phyloP scores from a whole-genome alignment of 1,284 basidiomycete species.

The Cystobasidium sp. region DNA sequence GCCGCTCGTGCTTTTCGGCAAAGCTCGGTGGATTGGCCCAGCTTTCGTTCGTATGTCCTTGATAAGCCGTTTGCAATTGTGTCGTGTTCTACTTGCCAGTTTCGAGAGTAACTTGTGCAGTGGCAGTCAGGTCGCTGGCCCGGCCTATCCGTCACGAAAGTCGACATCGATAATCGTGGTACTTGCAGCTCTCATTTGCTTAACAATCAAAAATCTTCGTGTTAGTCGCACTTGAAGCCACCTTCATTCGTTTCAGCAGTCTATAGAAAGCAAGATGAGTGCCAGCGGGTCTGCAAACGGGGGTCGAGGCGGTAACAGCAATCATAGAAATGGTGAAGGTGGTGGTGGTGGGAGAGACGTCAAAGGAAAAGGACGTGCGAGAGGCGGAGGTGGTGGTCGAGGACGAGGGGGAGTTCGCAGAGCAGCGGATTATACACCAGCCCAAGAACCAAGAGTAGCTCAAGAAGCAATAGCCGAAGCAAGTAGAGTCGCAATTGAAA shows the following conservation, averaged over 20 bases:
- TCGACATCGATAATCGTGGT: neutral
- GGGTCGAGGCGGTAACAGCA: neutral
- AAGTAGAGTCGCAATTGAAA: conserved; percentile 20
- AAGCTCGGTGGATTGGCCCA: no score
- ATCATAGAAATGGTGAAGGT: conserved; percentile 1
- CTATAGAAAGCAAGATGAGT: neutral
- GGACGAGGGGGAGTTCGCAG: conserved; percentile 12
- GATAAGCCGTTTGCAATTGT: no score
- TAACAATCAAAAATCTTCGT: neutral
- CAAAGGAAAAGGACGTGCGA: conserved; percentile 37
- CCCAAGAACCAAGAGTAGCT: conserved; percentile 22
- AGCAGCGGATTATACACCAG: conserved; percentile 41
- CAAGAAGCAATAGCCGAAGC: conserved; percentile 41
- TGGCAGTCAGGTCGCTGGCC: neutral
- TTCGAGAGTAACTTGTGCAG: neutral
- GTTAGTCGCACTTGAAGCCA: neutral
- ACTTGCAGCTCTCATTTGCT: neutral
- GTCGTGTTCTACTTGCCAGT: no score
- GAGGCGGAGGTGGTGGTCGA: conserved; percentile 26
- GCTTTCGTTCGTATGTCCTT: no score
- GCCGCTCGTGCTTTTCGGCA: no score
- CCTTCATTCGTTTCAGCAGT: neutral
- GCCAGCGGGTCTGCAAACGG: conserved; percentile 17
- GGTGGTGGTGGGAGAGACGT: conserved; percentile 4
- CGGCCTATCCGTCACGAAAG: neutral